Conservation (phyloP, 768 basidiomycete species). For the Candolleomyces eurysporus region DNA sequence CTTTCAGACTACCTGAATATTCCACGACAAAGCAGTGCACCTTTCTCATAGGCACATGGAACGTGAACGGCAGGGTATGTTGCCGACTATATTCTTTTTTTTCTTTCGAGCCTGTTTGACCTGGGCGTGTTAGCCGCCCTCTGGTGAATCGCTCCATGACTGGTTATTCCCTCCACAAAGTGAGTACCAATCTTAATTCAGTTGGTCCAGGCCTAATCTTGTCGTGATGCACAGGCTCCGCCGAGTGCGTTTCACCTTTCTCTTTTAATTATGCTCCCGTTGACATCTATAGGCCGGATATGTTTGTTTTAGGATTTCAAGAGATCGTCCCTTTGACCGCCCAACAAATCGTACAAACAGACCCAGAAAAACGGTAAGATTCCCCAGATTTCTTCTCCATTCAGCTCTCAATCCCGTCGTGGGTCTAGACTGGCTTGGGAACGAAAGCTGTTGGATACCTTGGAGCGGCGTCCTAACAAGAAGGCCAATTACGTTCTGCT, state of each 20-base stretch:
- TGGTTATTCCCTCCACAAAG: conserved; percentile 89
- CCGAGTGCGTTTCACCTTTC: conserved; percentile 43
- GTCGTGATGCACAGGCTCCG: conserved; percentile 21
- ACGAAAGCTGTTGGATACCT: conserved; percentile 70
- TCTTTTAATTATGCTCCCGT: neutral
- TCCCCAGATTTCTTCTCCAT: neutral
- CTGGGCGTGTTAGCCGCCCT: conserved; percentile 50
- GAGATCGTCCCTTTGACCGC: conserved; percentile 98
- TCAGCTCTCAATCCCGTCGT: neutral
- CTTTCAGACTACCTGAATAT: conserved; percentile 72
- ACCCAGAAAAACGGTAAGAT: conserved; percentile 82
- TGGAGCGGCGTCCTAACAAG: conserved; percentile 68
- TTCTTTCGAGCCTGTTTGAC: neutral
- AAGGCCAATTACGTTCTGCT: conserved; percentile 78
- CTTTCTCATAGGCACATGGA: conserved; percentile 93
- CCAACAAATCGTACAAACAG: conserved; percentile 93
- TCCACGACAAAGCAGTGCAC: conserved; percentile 70
- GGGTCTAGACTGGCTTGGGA: conserved; percentile 80
- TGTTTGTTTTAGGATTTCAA: conserved; percentile 90
- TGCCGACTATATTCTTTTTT: neutral
- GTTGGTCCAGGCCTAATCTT: too few relatives aligned
- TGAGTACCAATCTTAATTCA: conserved; percentile 33
- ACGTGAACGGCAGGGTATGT: conserved; percentile 84
- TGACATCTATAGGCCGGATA: conserved; percentile 64
- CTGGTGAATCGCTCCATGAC: conserved; percentile 70